Base-by-base conservation (phyloP, 2,329 filamentous ascomycete genomes). In the Scolecobasidium constrictum region DNA sequence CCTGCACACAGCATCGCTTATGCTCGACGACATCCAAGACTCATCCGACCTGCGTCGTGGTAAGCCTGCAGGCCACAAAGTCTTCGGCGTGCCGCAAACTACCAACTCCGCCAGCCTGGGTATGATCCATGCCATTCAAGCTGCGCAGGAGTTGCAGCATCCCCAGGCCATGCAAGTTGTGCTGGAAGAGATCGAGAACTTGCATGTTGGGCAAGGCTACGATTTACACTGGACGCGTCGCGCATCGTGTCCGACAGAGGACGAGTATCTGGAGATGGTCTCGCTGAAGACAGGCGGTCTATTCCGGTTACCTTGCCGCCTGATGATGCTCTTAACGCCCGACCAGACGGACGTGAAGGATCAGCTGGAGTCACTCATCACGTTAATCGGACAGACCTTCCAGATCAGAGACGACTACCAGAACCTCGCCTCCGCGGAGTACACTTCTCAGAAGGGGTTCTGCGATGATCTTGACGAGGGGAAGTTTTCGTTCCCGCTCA, bases 1-100 rank as follows among this genome's bases (percentile, higher is more conserved):
- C 83, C 72, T 93, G 36, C 86, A 93, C 62, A 88, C 85, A 31
- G 80, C 85, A 3, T 88, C 83, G 3, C 68, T 93, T 43, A 74
- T 93, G 58, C 67, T 71, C 51, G 69, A 72, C 49, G 69, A 72
- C 47, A 63, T 72, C 18, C 61, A 72, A 53, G 69, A 72, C 49
- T 56, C 56, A 45, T 71, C 68, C 2, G 47, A 58, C n/a, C 58
- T 71, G 31, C 65, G 68, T 11, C 60, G 69, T 33, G 69, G 69
- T 4, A 55, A 63, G 4, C 67, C 69, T 2, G 64, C 67, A 4
- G 65, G 69, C 0, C 68, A 73, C 53, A 62, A 57, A 42, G 65
- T 72, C 38, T 72, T 68, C 50, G 69, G 69, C 37, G 61, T 57
- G 4, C 62, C 67, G 11, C 69, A 71, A 47, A 69, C 69, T 2